Percentiles rank a stretch among this genome's conserved stretches.
These are phyloP conservation scores for Phytophthora sp. DNA, from an alignment of 352 stramenopile species.

Conservation along the genomic window DNA sequence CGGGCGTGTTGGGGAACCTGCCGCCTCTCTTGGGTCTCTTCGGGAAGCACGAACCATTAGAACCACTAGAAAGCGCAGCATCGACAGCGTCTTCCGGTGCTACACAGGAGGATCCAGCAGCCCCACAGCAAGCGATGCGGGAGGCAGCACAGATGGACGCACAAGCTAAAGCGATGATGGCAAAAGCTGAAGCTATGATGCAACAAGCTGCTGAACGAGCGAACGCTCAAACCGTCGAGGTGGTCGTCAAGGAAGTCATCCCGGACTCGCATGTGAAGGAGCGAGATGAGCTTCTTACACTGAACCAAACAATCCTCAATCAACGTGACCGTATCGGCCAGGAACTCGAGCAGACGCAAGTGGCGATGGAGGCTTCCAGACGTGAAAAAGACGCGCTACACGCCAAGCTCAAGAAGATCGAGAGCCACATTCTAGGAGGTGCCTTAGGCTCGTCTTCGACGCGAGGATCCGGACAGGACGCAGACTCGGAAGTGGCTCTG, in stretches of 20 bases:
- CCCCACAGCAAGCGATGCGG: conserved; percentile 50
- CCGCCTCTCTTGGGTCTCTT: conserved; percentile 30
- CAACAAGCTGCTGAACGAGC: conserved; percentile 54
- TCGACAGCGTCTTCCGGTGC: background rate
- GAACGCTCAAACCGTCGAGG: conserved; percentile 51
- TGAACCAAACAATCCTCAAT: conserved; percentile 70
- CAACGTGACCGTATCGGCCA: conserved; percentile 77
- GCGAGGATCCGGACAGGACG: conserved; percentile 19
- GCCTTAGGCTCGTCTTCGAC: conserved; percentile 31
- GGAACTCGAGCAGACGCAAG: conserved; percentile 74
- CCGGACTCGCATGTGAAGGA: conserved; percentile 71
- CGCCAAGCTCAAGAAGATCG: conserved; percentile 79
- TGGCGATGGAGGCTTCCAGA: conserved; percentile 67
- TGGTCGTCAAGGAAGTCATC: conserved; percentile 83
- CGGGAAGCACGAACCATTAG: conserved; percentile 25
- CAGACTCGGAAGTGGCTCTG: conserved; percentile 74
- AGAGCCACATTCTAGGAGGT: conserved; percentile 77
- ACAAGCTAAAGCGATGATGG: conserved; percentile 81
- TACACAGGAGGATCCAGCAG: conserved; percentile 39
- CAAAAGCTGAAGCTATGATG: conserved; percentile 70
- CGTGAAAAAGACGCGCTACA: conserved; percentile 69
- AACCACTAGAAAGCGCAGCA: background rate
- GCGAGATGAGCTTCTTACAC: conserved; percentile 62
- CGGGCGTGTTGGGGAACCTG: conserved; percentile 30
- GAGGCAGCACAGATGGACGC: conserved; percentile 64